Evolutionary conservation across 805 yeast species (phyloP).

Genomic region (Saccharomycopsis malanga): DNA sequence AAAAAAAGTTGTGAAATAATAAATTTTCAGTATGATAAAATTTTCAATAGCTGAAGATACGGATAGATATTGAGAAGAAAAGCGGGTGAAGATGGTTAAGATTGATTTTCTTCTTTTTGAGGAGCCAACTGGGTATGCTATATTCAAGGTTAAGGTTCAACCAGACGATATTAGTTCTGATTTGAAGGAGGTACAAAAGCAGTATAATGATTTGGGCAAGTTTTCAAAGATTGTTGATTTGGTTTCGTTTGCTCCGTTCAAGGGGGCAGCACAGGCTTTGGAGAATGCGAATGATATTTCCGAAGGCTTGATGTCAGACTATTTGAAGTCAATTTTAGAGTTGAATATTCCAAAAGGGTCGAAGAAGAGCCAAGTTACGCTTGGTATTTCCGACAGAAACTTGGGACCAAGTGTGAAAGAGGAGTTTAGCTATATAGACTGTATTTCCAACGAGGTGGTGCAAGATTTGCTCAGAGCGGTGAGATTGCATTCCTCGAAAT

Average conservation of each 20-base stretch:
- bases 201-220: conserved; percentile 74
- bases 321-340: conserved; percentile 82
- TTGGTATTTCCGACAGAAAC: conserved; percentile 91
- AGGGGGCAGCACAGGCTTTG: conserved; percentile 98
- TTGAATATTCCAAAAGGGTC: conserved; percentile 79
- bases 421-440: conserved; percentile 78
- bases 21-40: too few relatives aligned
- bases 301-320: conserved; percentile 93
- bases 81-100: too few relatives aligned
- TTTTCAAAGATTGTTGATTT: conserved; percentile 91
- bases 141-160: conserved; percentile 88
- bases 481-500: conserved; percentile 81
- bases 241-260: conserved; percentile 95
- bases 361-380: conserved; percentile 54
- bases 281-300: conserved; percentile 97
- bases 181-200: conserved; percentile 88
- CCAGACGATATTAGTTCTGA: conserved; percentile 92
- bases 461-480: conserved; percentile 95
- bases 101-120: conserved; percentile 85
- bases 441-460: conserved; percentile 83
- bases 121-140: conserved; percentile 97
- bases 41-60: too few relatives aligned
- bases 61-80: too few relatives aligned
- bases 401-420: conserved; percentile 97
- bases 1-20: too few relatives aligned